Evolutionary conservation across 352 stramenopile species (phyloP).

Genomic region (Phytophthora quininea): DNA sequence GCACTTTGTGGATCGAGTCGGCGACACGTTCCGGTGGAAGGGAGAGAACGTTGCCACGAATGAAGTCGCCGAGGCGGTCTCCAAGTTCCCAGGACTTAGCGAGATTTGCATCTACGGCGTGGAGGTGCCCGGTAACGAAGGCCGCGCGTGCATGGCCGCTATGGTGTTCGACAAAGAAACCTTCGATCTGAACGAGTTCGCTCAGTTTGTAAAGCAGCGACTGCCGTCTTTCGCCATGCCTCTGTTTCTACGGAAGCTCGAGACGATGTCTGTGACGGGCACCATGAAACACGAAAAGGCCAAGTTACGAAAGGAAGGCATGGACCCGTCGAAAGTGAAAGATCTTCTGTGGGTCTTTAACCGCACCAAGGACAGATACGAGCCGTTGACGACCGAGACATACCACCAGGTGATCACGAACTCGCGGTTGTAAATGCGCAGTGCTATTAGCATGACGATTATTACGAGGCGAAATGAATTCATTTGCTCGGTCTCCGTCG

Average conservation of each 20-base stretch:
- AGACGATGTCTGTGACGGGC: slow-evolving; percentile 79
- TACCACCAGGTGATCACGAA: slow-evolving; percentile 60
- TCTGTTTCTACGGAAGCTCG: slow-evolving; percentile 83
- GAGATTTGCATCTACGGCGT: slow-evolving; percentile 85
- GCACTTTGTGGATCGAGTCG: slow-evolving; percentile 92
- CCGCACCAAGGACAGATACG: slow-evolving; percentile 53
- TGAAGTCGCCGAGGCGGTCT: slow-evolving; percentile 86
- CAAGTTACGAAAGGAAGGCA: slow-evolving; percentile 83
- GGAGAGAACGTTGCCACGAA: slow-evolving; percentile 93
- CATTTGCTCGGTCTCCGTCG: too few species aligned
- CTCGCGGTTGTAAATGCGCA: slow-evolving; percentile 49
- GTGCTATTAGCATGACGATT: too few species aligned
- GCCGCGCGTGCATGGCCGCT: slow-evolving; percentile 81
- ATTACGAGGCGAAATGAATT: too few species aligned
- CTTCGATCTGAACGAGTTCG: slow-evolving; percentile 68
- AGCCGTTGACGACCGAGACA: slow-evolving; percentile 57
- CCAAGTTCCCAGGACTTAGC: slow-evolving; percentile 74
- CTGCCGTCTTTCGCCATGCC: slow-evolving; percentile 81
- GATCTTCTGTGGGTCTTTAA: slow-evolving; percentile 73
- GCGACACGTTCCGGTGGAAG: slow-evolving; percentile 95
- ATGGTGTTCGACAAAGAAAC: slow-evolving; percentile 76
- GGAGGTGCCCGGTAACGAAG: slow-evolving; percentile 75
- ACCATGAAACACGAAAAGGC: slow-evolving; percentile 94
- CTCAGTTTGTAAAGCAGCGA: slow-evolving; percentile 47
- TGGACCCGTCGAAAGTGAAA: slow-evolving; percentile 61